Evolutionary conservation across 257 asterid species (phyloP).

Genomic region (Solanum ossicruentum): DNA sequence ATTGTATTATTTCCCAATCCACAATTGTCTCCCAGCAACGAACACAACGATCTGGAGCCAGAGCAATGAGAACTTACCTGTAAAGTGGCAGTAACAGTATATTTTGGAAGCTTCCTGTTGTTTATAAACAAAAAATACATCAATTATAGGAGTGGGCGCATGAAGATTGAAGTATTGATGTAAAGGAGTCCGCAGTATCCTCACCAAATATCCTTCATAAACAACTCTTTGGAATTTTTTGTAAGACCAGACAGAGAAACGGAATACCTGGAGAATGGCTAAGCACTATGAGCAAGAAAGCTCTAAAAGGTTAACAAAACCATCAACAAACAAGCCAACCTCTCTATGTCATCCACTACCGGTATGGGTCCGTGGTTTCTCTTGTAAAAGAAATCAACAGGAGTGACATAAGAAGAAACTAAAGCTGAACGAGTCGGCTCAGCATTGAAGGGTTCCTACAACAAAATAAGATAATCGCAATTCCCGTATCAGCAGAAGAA

Average conservation of each 20-base stretch:
- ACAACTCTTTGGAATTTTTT: slow-evolving; percentile 33
- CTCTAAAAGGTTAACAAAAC: background rate
- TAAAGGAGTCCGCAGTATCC: background rate
- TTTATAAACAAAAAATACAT: slow-evolving; percentile 7
- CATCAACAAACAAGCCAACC: slow-evolving; percentile 20
- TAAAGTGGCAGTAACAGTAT: slow-evolving; percentile 74
- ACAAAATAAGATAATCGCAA: background rate
- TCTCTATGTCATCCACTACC: slow-evolving; percentile 57
- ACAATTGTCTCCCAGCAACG: background rate
- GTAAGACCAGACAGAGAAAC: slow-evolving; percentile 47
- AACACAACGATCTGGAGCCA: background rate
- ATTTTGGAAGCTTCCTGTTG: slow-evolving; percentile 70
- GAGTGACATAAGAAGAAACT: slow-evolving; percentile 66
- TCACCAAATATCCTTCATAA: slow-evolving; percentile 83
- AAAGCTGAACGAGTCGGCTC: slow-evolving; percentile 72
- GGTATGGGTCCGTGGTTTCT: slow-evolving; percentile 99
- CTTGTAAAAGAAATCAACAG: slow-evolving; percentile 80
- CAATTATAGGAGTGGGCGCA: background rate
- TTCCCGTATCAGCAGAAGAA: background rate
- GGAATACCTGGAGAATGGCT: slow-evolving; percentile 46
- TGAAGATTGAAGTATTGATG: background rate
- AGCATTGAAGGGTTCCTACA: slow-evolving; percentile 91
- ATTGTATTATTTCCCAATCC: background rate
- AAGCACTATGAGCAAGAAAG: slow-evolving; percentile 1
- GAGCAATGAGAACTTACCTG: slow-evolving; percentile 33